These are phyloP conservation scores for Monoraphidium neglectum DNA, from an alignment of 139 green algal species.

Conservation along the genomic window DNA sequence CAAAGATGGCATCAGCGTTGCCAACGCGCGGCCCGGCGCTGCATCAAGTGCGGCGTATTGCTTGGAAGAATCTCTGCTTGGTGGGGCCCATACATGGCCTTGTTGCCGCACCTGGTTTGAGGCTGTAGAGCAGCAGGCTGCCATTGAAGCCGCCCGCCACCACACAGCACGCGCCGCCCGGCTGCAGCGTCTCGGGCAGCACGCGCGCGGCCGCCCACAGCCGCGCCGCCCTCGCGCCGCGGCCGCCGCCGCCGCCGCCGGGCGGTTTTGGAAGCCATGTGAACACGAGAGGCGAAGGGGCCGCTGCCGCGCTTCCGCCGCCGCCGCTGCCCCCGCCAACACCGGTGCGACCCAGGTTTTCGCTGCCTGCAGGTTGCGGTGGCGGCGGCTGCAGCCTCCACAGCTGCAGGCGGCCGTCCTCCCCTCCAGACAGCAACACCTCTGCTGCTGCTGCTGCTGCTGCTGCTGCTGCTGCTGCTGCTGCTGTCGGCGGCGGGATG, in stretches of 20 bases:
- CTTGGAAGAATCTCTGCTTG: not conserved
- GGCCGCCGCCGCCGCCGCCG: not conserved
- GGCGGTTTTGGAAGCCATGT: not conserved
- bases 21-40: not conserved
- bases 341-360: not conserved
- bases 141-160: not conserved
- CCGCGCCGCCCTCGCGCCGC: not conserved
- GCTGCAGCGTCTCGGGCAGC: not conserved
- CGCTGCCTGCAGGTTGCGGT: not conserved
- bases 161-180: not conserved
- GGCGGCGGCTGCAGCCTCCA: not conserved
- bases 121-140: not conserved
- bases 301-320: not conserved
- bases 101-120: conserved; percentile 5
- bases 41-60: not conserved
- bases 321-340: not conserved
- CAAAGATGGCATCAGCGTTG: not conserved
- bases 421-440: not conserved
- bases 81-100: not conserved
- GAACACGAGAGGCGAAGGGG: not conserved
- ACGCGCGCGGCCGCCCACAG: not conserved
- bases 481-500: conserved; percentile 15
- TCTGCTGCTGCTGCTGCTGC: not conserved
- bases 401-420: not conserved
- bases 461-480: conserved; percentile 15